phyloP scores from a whole-genome alignment of 805 yeast genomes.

The Starmerella stellata region DNA sequence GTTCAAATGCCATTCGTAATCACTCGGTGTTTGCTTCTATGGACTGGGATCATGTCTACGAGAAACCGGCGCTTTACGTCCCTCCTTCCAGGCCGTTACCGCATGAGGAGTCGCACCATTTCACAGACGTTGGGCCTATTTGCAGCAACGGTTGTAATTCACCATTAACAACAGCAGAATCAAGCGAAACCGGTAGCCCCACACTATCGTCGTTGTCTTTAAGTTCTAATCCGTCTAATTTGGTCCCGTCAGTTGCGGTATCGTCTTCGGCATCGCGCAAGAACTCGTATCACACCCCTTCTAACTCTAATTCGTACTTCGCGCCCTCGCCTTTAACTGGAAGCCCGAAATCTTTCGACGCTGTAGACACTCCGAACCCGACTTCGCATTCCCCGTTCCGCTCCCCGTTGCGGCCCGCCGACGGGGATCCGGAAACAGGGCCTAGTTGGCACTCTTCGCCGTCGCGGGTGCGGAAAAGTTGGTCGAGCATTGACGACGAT shows the following conservation, averaged over 20 bases:
- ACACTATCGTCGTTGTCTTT: no score
- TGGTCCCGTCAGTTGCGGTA: no score
- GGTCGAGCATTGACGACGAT: background rate
- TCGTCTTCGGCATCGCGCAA: no score
- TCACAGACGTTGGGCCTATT: no score
- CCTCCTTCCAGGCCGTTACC: conserved; percentile 31
- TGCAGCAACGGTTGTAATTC: no score
- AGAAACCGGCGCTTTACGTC: conserved; percentile 58
- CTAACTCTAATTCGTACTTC: no score
- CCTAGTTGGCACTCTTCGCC: background rate
- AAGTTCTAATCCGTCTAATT: no score
- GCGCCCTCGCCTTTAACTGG: no score
- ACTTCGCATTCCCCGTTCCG: background rate
- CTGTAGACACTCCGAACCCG: no score
- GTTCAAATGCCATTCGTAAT: conserved; percentile 49
- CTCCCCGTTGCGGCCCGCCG: background rate
- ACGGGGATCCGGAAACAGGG: background rate
- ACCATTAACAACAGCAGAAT: no score
- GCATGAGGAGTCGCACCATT: background rate
- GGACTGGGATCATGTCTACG: conserved; percentile 59
- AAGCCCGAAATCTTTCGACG: background rate
- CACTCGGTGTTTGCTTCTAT: conserved; percentile 59
- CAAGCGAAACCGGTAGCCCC: no score
- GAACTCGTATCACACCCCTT: no score
- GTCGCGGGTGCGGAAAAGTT: background rate